Evolutionary conservation across 2,329 filamentous ascomycete genomes (phyloP), one percentile per base, ranked within the genome.

Genomic region (Metarhizium rileyi): DNA sequence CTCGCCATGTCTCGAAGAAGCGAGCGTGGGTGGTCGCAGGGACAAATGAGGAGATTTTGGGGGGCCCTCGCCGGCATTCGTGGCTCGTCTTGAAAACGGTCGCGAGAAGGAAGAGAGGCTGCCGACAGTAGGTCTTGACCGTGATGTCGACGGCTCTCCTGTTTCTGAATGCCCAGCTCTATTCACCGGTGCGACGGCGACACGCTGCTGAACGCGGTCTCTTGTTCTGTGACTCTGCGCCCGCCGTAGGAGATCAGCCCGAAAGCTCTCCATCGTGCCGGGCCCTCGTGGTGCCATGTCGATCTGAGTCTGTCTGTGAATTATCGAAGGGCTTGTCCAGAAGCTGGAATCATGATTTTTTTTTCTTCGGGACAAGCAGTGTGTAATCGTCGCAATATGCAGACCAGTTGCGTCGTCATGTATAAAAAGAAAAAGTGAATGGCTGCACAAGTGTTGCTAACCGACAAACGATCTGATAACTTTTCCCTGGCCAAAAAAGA

Each of bases 31-130:
- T 33, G 48, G 35, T 27, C 45, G 33, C 18, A 20, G 5, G 44
- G 50, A 59, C 14, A 71, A 67, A 3, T 65, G 63, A 2, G 74
- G 71, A 1, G 72, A 70, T 57, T 80, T 80, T 30, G 74, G 73
- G 20, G n/a, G n/a, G n/a, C n/a, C n/a, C n/a, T 68, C 73, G 44
- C 71, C 66, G 18, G 45, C 45, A 23, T 25, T 33, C 10, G 40
- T 38, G 20, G 16, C 25, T 1, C 16, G 38, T 12, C 14, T 14
- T 26, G 18, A 38, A 40, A 44, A 28, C 18, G 38, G 27, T n/a
- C 25, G 25, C 8, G 49, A 23, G 5, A 33, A 33, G 9, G 40
- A 16, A 16, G 45, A 18, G 5, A 48, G 12, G 23, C 22, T 51
- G 22, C 47, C 35, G 4, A 52, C 27, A 28, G 38, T 40, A 25